These are phyloP conservation scores for Populus hybrid DNA, from an alignment of 441 rosid genomes.

Conservation along the genomic window DNA sequence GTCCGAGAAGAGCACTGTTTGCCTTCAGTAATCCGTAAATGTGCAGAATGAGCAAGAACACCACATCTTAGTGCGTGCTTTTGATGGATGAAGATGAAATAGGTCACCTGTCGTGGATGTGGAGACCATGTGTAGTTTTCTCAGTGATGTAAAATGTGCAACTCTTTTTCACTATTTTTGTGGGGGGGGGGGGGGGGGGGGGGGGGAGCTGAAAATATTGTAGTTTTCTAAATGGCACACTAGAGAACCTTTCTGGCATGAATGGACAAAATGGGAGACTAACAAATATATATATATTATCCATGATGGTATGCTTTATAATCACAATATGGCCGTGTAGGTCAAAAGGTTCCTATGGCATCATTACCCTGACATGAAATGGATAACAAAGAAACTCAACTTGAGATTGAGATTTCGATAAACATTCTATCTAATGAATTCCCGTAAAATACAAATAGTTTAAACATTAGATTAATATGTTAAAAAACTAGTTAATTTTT, in stretches of 20 bases:
- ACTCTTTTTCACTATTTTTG: constrained; percentile 4
- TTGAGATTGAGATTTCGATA: not conserved
- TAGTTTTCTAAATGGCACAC: constrained; percentile 24
- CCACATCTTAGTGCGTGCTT: constrained; percentile 16
- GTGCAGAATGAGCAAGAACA: constrained; percentile 1
- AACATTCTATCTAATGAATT: no score
- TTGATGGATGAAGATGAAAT: constrained; percentile 22
- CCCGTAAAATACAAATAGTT: no score
- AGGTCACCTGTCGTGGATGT: constrained; percentile 15
- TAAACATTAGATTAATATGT: no score
- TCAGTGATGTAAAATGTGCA: not conserved
- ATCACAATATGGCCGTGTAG: not conserved
- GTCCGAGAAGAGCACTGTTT: constrained; percentile 8
- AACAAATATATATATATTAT: not conserved
- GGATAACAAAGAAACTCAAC: not conserved
- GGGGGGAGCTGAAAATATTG: constrained; percentile 19
- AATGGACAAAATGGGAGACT: not conserved
- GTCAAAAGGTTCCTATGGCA: constrained; percentile 15
- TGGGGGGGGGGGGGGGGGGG: not conserved
- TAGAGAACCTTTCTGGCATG: constrained; percentile 6
- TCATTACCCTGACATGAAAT: not conserved
- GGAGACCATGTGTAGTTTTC: constrained; percentile 31
- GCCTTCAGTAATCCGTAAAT: not conserved
- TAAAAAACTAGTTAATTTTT: no score
- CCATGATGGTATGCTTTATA: not conserved